Percentiles rank a stretch among this genome's conserved stretches.
phyloP scores from a whole-genome alignment of 768 basidiomycete species.

The Butyriboletus loyo region DNA sequence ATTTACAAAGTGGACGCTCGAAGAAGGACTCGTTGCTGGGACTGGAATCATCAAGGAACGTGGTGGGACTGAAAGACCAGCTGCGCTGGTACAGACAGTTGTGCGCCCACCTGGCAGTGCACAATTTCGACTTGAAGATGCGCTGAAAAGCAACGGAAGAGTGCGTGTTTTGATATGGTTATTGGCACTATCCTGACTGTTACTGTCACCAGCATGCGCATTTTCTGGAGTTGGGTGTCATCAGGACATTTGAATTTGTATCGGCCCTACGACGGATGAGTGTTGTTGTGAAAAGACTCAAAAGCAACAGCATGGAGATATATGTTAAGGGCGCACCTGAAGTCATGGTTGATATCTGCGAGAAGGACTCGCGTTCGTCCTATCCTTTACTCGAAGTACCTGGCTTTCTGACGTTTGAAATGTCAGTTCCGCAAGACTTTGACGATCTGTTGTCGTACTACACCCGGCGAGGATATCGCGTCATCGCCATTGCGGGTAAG shows the following conservation, averaged over 20 bases:
- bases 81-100: constrained; percentile 92
- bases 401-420: constrained; percentile 13
- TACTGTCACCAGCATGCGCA: constrained; percentile 71
- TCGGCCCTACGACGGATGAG: constrained; percentile 94
- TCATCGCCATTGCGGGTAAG: constrained; percentile 97
- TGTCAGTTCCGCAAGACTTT: constrained; percentile 89
- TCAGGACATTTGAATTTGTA: constrained; percentile 94
- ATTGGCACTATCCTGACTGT: neutral
- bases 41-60: constrained; percentile 69
- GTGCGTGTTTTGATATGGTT: constrained; percentile 38
- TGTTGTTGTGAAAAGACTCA: constrained; percentile 93
- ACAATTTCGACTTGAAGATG: constrained; percentile 89
- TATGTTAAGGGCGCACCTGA: constrained; percentile 99
- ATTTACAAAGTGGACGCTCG: constrained; percentile 93
- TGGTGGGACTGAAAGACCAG: constrained; percentile 61
- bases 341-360: constrained; percentile 95
- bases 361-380: constrained; percentile 82
- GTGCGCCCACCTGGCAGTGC: constrained; percentile 94
- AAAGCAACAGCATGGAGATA: constrained; percentile 92
- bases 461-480: constrained; percentile 93
- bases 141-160: constrained; percentile 77
- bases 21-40: constrained; percentile 79
- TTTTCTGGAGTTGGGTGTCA: constrained; percentile 95
- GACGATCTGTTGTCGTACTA: constrained; percentile 96
- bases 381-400: neutral